Evolutionary conservation across 2,329 filamentous ascomycete genomes (phyloP).

Genomic region (Verticillium klebahnii): DNA sequence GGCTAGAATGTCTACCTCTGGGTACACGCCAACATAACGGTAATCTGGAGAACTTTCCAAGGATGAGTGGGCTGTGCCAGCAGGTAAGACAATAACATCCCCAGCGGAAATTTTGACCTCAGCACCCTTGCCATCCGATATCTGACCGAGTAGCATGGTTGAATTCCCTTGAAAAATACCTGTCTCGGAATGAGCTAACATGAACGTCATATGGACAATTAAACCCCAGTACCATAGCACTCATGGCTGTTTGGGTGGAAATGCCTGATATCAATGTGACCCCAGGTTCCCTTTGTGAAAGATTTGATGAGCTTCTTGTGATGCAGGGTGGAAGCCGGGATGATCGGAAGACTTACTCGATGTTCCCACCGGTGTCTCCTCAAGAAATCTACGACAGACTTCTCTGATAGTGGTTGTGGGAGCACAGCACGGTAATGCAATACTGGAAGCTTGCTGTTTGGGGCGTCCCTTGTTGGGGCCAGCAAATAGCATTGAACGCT

Average conservation of each 20-base stretch:
- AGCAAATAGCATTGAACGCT: not conserved
- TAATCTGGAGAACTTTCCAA: constrained; percentile 9
- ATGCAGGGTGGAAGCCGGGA: not conserved
- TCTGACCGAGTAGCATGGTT: constrained; percentile 14
- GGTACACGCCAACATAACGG: constrained; percentile 18
- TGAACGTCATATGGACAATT: too few species aligned
- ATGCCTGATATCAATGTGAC: constrained; percentile 16
- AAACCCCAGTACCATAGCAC: constrained; percentile 12
- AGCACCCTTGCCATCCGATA: constrained; percentile 10
- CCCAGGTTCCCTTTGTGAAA: constrained; percentile 8
- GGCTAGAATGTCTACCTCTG: constrained; percentile 4
- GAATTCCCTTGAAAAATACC: constrained; percentile 15
- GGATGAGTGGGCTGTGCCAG: constrained; percentile 16
- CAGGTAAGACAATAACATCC: constrained; percentile 17
- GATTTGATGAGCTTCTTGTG: not conserved
- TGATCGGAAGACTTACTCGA: constrained; percentile 5
- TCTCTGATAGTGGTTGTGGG: constrained; percentile 9
- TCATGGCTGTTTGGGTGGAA: constrained; percentile 19
- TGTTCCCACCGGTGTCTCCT: constrained; percentile 16
- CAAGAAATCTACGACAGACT: constrained; percentile 9
- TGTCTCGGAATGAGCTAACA: too few species aligned
- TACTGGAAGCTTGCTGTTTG: constrained; percentile 16
- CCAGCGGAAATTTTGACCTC: constrained; percentile 10
- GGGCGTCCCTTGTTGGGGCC: not conserved
- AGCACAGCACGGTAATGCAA: constrained; percentile 15